Evolutionary conservation across 306 rosid species (phyloP).

Genomic region (Heteromeles arbutifolia): DNA sequence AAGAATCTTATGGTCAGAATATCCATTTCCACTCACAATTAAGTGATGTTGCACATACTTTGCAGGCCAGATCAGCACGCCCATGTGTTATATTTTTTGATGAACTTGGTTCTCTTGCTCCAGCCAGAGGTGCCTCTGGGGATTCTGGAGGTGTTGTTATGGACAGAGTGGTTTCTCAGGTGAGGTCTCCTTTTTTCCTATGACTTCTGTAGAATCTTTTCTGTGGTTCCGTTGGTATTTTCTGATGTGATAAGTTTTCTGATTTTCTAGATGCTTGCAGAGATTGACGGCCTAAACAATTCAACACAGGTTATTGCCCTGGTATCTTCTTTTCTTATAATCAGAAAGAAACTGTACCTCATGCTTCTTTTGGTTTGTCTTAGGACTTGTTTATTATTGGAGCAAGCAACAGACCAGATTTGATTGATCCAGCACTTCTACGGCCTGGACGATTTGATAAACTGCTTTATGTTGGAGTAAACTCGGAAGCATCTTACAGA

Average conservation of each 20-base stretch:
- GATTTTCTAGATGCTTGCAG: slow-evolving; percentile 84
- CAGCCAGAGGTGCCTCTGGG: slow-evolving; percentile 95
- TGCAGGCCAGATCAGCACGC: slow-evolving; percentile 89
- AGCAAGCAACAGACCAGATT: slow-evolving; percentile 96
- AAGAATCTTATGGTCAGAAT: slow-evolving; percentile 3
- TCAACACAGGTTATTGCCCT: slow-evolving; percentile 59
- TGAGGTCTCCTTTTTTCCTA: slow-evolving; percentile 18
- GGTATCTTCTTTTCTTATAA: neutral
- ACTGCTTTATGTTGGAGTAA: slow-evolving; percentile 83
- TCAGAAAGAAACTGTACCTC: slow-evolving; percentile 19
- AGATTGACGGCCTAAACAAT: slow-evolving; percentile 88
- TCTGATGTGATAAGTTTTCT: slow-evolving; percentile 15
- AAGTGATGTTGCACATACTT: slow-evolving; percentile 13
- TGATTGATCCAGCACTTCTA: slow-evolving; percentile 90
- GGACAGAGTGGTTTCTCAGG: slow-evolving; percentile 99
- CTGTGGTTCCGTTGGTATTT: slow-evolving; percentile 13
- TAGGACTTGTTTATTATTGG: slow-evolving; percentile 95
- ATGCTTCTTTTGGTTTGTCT: slow-evolving; percentile 16
- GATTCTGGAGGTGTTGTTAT: slow-evolving; percentile 98
- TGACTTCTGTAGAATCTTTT: neutral
- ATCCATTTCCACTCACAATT: slow-evolving; percentile 1
- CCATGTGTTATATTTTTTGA: slow-evolving; percentile 97
- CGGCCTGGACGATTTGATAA: slow-evolving; percentile 97
- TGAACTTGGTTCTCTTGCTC: slow-evolving; percentile 97
- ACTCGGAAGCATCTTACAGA: slow-evolving; percentile 79